These are phyloP conservation scores for Exserohilum turcica DNA, from an alignment of 2,329 filamentous ascomycete genomes.

Conservation along the genomic window DNA sequence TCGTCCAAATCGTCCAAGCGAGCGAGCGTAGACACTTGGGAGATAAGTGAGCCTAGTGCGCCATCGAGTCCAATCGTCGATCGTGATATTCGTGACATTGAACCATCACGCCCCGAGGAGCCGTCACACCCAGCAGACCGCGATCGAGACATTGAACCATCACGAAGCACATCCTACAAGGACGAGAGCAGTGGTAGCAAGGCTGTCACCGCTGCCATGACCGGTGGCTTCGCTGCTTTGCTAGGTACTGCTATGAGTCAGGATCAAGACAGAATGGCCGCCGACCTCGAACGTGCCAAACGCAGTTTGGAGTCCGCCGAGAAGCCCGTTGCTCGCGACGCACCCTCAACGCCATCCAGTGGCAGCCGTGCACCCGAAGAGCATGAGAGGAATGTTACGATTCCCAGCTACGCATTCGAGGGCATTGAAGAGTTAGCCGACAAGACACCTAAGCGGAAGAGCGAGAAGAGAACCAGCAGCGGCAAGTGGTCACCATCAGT, in stretches of 20 bases:
- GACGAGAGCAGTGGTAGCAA: slow-evolving; percentile 24
- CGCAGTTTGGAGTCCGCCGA: slow-evolving; percentile 34
- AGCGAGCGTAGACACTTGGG: slow-evolving; percentile 37
- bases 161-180: slow-evolving; percentile 12
- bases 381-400: slow-evolving; percentile 22
- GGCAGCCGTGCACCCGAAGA: slow-evolving; percentile 22
- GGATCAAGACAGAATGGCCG: slow-evolving; percentile 41
- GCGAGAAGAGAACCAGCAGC: slow-evolving; percentile 53
- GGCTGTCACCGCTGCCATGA: slow-evolving; percentile 29
- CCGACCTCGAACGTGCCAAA: slow-evolving; percentile 36
- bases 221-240: slow-evolving; percentile 43
- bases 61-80: slow-evolving; percentile 35
- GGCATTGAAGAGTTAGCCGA: slow-evolving; percentile 42
- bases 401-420: slow-evolving; percentile 44
- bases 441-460: slow-evolving; percentile 54
- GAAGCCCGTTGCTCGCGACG: slow-evolving; percentile 16
- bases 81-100: slow-evolving; percentile 35
- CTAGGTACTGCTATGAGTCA: slow-evolving; percentile 40
- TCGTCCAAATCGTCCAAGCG: slow-evolving; percentile 42
- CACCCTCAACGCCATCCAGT: slow-evolving; percentile 23
- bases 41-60: slow-evolving; percentile 34
- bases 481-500: slow-evolving; percentile 49
- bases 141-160: slow-evolving; percentile 7
- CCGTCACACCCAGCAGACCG: neutral
- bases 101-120: slow-evolving; percentile 8